Conservation (phyloP, 2,329 filamentous ascomycete species). For the Aspergillus hortae region DNA sequence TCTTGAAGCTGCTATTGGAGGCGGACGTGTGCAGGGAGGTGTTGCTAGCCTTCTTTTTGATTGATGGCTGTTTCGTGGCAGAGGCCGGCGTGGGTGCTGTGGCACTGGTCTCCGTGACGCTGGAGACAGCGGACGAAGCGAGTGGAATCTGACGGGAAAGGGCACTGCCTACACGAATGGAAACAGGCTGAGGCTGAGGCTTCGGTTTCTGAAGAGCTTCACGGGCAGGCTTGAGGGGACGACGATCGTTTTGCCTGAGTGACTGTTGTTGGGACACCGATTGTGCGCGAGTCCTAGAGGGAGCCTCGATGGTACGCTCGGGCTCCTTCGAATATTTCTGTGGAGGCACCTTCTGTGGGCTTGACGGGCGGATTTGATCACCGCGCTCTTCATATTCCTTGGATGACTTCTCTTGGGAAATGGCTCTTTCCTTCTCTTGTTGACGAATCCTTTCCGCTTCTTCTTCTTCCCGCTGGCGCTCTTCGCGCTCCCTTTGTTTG, state of each 20-base stretch:
- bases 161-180: constrained; percentile 48
- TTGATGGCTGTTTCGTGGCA: constrained; percentile 43
- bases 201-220: constrained; percentile 43
- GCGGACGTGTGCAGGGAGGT: constrained; percentile 57
- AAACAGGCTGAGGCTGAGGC: constrained; percentile 42
- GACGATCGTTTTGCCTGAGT: constrained; percentile 35
- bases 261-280: constrained; percentile 19
- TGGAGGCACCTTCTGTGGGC: constrained; percentile 25
- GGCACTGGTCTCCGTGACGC: constrained; percentile 54
- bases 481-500: constrained; percentile 30
- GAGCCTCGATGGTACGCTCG: constrained; percentile 25
- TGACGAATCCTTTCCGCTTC: constrained; percentile 28
- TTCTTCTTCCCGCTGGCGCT: constrained; percentile 34
- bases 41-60: constrained; percentile 65
- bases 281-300: constrained; percentile 24
- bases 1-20: constrained; percentile 60
- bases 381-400: constrained; percentile 34
- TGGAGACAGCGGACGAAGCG: constrained; percentile 52
- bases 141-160: constrained; percentile 44
- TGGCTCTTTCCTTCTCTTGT: constrained; percentile 32
- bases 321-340: constrained; percentile 29
- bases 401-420: constrained; percentile 26
- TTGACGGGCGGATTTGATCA: constrained; percentile 16
- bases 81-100: constrained; percentile 43
- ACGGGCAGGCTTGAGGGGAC: constrained; percentile 43